A percentile compares a stretch with the other conserved stretches of the same genome.
Evolutionary conservation across 192 early-diverging fungal species (phyloP).

Genomic region (Physocladia obscura): DNA sequence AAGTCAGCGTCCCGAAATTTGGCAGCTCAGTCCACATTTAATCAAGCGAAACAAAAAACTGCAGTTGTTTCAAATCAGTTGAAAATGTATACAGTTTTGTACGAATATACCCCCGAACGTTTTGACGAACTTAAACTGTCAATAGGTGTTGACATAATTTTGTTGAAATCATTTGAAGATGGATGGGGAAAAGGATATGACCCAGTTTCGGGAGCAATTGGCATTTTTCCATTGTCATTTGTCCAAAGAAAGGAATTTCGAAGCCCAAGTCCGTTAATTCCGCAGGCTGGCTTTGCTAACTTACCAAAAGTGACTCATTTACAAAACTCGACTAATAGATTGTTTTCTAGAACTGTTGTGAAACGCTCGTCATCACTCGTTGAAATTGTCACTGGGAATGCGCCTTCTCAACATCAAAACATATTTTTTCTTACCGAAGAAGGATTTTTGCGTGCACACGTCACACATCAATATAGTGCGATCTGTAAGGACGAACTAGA

Average conservation of each 20-base stretch:
- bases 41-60: background rate
- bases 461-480: conserved; percentile 28
- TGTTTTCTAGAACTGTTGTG: too few relatives aligned
- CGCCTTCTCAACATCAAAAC: background rate
- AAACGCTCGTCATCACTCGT: background rate
- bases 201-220: conserved; percentile 16
- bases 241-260: background rate
- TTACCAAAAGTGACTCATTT: background rate
- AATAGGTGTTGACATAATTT: conserved; percentile 27
- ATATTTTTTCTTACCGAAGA: background rate
- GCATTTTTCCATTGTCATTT: conserved; percentile 35
- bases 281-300: too few relatives aligned
- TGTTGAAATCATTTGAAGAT: conserved; percentile 38
- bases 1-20: background rate
- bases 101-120: conserved; percentile 27
- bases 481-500: conserved; percentile 31
- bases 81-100: conserved; percentile 17
- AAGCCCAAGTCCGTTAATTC: background rate
- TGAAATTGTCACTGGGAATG: background rate
- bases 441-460: background rate
- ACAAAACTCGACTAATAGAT: too few relatives aligned
- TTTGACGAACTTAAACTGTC: conserved; percentile 33
- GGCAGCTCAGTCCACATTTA: background rate
- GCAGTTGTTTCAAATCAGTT: too few relatives aligned
- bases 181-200: conserved; percentile 34